Evolutionary conservation across 2,329 filamentous ascomycete species (phyloP).

Genomic region (Ceratocystis lukuohia): DNA sequence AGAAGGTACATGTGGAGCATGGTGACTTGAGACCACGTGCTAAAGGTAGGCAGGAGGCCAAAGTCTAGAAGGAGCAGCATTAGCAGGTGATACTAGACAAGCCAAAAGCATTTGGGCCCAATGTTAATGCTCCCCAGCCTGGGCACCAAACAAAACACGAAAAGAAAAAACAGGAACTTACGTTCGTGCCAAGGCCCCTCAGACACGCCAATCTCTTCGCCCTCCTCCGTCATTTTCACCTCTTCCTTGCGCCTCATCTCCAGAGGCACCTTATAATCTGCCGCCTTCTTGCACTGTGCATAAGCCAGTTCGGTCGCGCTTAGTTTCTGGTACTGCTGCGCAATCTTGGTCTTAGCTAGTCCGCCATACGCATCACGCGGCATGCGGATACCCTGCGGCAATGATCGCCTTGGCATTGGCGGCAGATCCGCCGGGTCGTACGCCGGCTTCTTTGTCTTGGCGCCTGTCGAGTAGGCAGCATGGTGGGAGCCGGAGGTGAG

Average conservation of each 20-base stretch:
- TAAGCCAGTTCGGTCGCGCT: slow-evolving; percentile 66
- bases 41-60: slow-evolving; percentile 72
- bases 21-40: slow-evolving; percentile 88
- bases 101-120: not conserved
- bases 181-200: slow-evolving; percentile 71
- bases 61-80: slow-evolving; percentile 42
- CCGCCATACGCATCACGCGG: slow-evolving; percentile 16
- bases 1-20: slow-evolving; percentile 94
- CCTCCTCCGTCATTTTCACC: slow-evolving; percentile 58
- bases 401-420: slow-evolving; percentile 16
- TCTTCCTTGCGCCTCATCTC: slow-evolving; percentile 50
- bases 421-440: slow-evolving; percentile 5
- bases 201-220: slow-evolving; percentile 68
- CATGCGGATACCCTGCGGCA: slow-evolving; percentile 16
- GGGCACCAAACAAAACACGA: not conserved
- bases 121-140: not conserved
- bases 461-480: not conserved
- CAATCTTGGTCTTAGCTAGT: slow-evolving; percentile 16
- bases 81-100: slow-evolving; percentile 3
- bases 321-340: slow-evolving; percentile 50
- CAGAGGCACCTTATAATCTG: slow-evolving; percentile 63
- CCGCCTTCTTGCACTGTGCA: slow-evolving; percentile 57
- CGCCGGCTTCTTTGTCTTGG: not conserved
- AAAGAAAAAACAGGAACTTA: slow-evolving; percentile 31
- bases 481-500: not conserved